phyloP scores from a whole-genome alignment of 164 flowering plant genomes.

The Echeveria elegans region DNA sequence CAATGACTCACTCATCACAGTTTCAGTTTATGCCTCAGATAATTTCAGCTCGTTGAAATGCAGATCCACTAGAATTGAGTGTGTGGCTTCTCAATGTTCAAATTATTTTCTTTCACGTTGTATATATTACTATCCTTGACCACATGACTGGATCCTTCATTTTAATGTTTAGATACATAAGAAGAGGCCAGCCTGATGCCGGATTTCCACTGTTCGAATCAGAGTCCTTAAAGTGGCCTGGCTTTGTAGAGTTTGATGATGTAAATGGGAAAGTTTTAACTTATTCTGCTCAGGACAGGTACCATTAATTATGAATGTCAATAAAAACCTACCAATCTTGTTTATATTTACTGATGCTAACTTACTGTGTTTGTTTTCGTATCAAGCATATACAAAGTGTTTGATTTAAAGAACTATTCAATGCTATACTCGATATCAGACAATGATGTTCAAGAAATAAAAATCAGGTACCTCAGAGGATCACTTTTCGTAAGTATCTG shows the following conservation, averaged over 20 bases:
- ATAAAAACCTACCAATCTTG: background rate
- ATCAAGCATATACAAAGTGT: constrained; percentile 80
- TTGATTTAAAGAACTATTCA: constrained; percentile 84
- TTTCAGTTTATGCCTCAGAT: constrained; percentile 99
- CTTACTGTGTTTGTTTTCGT: background rate
- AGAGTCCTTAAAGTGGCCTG: constrained; percentile 95
- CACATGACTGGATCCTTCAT: background rate
- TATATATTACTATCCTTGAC: background rate
- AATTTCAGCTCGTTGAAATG: constrained; percentile 97
- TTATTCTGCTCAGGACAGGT: constrained; percentile 90
- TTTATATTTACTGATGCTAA: constrained; percentile 2
- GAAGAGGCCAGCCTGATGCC: constrained; percentile 79
- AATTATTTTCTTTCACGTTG: background rate
- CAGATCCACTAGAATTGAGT: constrained; percentile 97
- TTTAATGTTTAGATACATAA: constrained; percentile 47
- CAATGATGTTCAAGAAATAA: constrained; percentile 87
- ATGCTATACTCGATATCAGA: constrained; percentile 92
- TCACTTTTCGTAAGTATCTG: background rate
- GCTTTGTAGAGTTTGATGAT: constrained; percentile 99
- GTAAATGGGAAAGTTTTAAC: constrained; percentile 96
- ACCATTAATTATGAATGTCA: background rate
- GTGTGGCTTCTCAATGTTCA: constrained; percentile 14
- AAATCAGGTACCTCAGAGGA: constrained; percentile 98
- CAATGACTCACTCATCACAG: constrained; percentile 95
- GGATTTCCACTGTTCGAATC: constrained; percentile 93